phyloP scores from a whole-genome alignment of 805 yeast genomes.

The Candida argentea region DNA sequence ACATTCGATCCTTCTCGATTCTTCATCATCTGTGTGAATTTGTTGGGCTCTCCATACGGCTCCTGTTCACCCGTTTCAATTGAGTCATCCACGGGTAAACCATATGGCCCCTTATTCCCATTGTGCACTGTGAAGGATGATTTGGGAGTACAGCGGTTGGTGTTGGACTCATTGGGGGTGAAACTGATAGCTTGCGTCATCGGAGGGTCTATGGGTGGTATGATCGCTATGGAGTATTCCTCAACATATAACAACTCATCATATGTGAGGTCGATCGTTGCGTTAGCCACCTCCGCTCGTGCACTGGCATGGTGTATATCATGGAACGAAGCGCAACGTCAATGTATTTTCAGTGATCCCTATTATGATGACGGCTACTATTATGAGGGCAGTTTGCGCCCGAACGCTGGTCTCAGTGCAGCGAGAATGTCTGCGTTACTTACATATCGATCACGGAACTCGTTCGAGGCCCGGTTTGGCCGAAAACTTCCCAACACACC shows the following conservation, averaged over 20 bases:
- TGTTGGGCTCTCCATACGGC: constrained; percentile 96
- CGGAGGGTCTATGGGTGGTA: constrained; percentile 99
- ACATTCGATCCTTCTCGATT: constrained; percentile 89
- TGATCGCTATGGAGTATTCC: constrained; percentile 86
- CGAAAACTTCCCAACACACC: constrained; percentile 37
- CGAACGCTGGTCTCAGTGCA: constrained; percentile 80
- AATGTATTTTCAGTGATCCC: constrained; percentile 91
- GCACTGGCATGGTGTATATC: constrained; percentile 98
- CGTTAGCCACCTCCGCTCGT: constrained; percentile 88
- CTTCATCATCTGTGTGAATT: constrained; percentile 79
- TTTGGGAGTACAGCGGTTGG: constrained; percentile 63
- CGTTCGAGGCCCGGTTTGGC: constrained; percentile 89
- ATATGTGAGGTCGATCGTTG: constrained; percentile 64
- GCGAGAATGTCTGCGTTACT: constrained; percentile 95
- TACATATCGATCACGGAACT: constrained; percentile 85
- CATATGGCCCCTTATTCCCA: constrained; percentile 94
- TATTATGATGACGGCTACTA: constrained; percentile 82
- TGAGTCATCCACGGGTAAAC: constrained; percentile 64
- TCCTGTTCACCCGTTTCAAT: constrained; percentile 82
- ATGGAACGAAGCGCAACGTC: constrained; percentile 98
- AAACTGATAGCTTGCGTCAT: constrained; percentile 70
- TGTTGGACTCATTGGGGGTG: constrained; percentile 76
- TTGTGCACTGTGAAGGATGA: constrained; percentile 91
- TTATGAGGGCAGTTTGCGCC: constrained; percentile 54
- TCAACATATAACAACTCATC: constrained; percentile 46